Conservation (phyloP, 495 filamentous ascomycete genomes). For the Penicillium nucicola region DNA sequence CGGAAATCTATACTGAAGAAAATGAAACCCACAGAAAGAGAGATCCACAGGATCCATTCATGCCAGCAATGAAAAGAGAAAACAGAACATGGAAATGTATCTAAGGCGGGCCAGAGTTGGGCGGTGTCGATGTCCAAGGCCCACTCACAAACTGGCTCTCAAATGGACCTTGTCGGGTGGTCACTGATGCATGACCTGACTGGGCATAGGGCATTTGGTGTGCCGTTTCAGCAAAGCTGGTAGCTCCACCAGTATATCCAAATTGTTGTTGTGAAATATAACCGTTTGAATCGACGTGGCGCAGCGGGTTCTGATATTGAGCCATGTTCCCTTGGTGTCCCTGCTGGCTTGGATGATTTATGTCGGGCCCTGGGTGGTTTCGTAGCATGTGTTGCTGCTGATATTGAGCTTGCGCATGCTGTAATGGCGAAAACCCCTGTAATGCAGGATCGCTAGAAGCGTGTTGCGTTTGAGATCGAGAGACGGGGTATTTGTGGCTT, state of each 20-base stretch:
- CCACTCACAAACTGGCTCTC: constrained; percentile 26
- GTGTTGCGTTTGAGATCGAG: constrained; percentile 15
- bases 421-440: constrained; percentile 11
- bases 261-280: constrained; percentile 8
- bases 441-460: not conserved
- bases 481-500: not conserved
- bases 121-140: constrained; percentile 19
- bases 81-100: too few species aligned
- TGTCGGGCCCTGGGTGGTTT: constrained; percentile 2
- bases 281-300: constrained; percentile 7
- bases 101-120: constrained; percentile 3
- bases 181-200: not conserved
- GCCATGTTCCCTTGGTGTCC: not conserved
- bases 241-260: not conserved
- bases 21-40: not conserved
- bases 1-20: constrained; percentile 3
- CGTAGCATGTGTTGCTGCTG: constrained; percentile 9
- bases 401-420: constrained; percentile 9
- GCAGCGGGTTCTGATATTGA: constrained; percentile 14
- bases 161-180: constrained; percentile 5
- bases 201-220: constrained; percentile 3
- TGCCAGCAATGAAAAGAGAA: not conserved
- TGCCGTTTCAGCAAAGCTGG: not conserved
- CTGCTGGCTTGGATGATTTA: not conserved
- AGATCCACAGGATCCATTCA: not conserved